Conservation (phyloP, 1,284 basidiomycete species). For the Ceratobasidium sp. region DNA sequence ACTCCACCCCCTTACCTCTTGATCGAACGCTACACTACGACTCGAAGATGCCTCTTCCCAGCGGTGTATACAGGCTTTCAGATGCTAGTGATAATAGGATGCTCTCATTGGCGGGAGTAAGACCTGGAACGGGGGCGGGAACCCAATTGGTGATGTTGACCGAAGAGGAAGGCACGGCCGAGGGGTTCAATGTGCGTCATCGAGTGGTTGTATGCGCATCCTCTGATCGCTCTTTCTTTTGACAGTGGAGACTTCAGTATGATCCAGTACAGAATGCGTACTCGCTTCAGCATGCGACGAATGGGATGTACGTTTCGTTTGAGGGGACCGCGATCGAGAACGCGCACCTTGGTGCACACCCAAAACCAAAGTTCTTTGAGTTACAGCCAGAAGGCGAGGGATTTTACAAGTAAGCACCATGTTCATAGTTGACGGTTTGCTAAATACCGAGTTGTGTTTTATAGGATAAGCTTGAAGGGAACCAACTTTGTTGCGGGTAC, state of each 20-base stretch:
- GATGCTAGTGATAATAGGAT: neutral
- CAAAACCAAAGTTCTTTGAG: slow-evolving; percentile 27
- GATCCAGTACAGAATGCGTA: slow-evolving; percentile 14
- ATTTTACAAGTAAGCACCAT: neutral
- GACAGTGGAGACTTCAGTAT: slow-evolving; percentile 29
- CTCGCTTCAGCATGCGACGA: slow-evolving; percentile 12
- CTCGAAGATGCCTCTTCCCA: neutral
- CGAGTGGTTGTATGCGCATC: neutral
- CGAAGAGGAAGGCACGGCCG: slow-evolving; percentile 29
- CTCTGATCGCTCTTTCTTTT: neutral
- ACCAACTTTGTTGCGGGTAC: neutral
- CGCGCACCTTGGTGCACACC: slow-evolving; percentile 26
- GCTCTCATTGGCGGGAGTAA: slow-evolving; percentile 20
- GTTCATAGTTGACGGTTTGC: no score
- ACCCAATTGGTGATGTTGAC: slow-evolving; percentile 39
- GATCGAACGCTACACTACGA: neutral
- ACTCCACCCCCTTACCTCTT: neutral
- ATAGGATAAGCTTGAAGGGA: slow-evolving; percentile 7
- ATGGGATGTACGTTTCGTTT: slow-evolving; percentile 27
- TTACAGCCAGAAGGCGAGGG: neutral
- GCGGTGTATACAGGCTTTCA: slow-evolving; percentile 11
- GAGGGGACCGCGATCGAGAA: slow-evolving; percentile 27
- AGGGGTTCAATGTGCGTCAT: slow-evolving; percentile 40
- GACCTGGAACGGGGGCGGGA: slow-evolving; percentile 29
- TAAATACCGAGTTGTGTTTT: neutral